Evolutionary conservation across 2,329 filamentous ascomycete species (phyloP), one percentile per base, ranked within the genome.

Genomic region (Penicillium sp.): DNA sequence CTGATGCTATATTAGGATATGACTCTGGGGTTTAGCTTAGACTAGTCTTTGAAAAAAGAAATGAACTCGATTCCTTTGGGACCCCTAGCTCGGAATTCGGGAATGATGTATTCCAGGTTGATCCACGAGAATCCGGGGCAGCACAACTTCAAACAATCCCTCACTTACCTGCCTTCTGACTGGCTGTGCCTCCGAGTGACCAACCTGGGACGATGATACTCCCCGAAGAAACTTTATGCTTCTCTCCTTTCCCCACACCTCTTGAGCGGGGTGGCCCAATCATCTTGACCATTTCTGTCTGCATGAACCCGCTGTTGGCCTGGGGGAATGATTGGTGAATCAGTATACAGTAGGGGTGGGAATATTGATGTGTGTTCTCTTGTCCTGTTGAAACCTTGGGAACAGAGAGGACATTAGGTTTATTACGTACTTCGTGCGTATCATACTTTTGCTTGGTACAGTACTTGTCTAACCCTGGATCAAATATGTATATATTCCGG

Each of bases 161-260:
- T 27, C 35, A 26, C 4, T 31, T 23, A 10, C 25, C 33, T 54
- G 19, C 19, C n/a, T 23, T 35, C 52, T 57, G 23, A 55, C 50
- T 54, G 50, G 50, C 33, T 42, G 37, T 54, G 53, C 23, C 50
- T 55, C 27, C 37, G 21, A 50, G n/a, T 50, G 21, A 50, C 50
- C 39, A 19, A 29, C 49, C 52, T 31, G 10, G 52, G 42, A 50
- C 26, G n/a, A 55, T 50, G 56, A 59, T 66, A 65, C 60, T 50
- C 62, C 60, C 60, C 63, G 58, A 63, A 51, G 57, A 62, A 64
- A 64, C 50, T 60, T 61, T 61, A 59, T 60, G 55, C 58, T 64
- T 61, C 47, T 57, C 51, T 46, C 21, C 39, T 33, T 23, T n/a
- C 43, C 53, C 49, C 50, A 62, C 37, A 29, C 5, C 23, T 35